phyloP scores from a whole-genome alignment of 352 stramenopile species.

The Phytopythium helicoides region DNA sequence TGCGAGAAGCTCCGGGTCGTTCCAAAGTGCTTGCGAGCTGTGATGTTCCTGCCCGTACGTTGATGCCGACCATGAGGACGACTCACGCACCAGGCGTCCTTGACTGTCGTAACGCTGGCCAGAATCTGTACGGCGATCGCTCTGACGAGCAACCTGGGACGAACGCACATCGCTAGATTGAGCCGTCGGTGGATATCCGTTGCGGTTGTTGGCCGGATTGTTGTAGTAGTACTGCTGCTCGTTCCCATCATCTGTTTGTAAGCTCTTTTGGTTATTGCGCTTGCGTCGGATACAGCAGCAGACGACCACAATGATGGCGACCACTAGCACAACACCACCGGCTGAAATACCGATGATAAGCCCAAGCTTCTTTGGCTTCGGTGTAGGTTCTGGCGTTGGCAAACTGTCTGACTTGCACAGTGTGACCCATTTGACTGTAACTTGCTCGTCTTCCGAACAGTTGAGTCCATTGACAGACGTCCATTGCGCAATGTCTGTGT shows the following conservation, averaged over 20 bases:
- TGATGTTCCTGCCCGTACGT: background rate
- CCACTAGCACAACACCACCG: background rate
- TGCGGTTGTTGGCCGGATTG: background rate
- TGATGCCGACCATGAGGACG: too few relatives aligned
- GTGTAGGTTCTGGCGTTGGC: background rate
- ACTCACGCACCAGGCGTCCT: too few relatives aligned
- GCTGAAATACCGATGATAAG: background rate
- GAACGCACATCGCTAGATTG: background rate
- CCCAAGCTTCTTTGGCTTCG: background rate
- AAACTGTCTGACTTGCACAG: background rate
- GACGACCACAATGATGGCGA: background rate
- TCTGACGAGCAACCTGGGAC: background rate
- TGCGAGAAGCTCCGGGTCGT: background rate
- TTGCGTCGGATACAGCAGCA: background rate
- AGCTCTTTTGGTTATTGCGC: background rate
- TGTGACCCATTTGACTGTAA: background rate
- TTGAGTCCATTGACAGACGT: background rate
- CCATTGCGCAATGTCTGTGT: conserved; percentile 12
- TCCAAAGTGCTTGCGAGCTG: background rate
- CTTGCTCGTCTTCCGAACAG: background rate
- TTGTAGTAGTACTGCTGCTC: too few relatives aligned
- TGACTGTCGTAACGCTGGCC: too few relatives aligned
- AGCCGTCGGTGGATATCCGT: background rate
- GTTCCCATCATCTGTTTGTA: background rate
- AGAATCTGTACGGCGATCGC: too few relatives aligned